These are phyloP conservation scores for Agrocybe praecox DNA, from an alignment of 768 basidiomycete species.

Conservation along the genomic window DNA sequence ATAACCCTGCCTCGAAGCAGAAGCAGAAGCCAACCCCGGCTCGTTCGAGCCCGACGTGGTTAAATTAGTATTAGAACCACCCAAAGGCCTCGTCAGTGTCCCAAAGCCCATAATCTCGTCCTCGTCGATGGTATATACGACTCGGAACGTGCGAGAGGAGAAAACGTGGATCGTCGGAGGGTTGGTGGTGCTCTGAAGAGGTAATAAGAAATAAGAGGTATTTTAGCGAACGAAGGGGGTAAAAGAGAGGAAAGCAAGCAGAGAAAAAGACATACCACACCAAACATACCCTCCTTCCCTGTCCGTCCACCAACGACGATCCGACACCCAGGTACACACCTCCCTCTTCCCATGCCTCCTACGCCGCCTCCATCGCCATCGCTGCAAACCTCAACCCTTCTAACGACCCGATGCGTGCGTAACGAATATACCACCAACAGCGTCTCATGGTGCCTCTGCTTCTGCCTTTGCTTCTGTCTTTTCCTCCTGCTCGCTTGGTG, in stretches of 20 bases:
- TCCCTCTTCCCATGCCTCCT: constrained; percentile 43
- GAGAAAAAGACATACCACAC: constrained; percentile 49
- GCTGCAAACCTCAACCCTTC: too few relatives aligned
- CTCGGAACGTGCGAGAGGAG: constrained; percentile 54
- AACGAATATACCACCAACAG: constrained; percentile 34
- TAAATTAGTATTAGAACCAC: too few relatives aligned
- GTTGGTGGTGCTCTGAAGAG: constrained; percentile 55
- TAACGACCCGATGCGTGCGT: constrained; percentile 47
- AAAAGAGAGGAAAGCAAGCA: neutral
- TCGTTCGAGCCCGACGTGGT: too few relatives aligned
- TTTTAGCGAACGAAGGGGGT: neutral
- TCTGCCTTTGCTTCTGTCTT: neutral
- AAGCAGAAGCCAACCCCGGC: too few relatives aligned
- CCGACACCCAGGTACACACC: constrained; percentile 32
- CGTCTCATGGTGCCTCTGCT: constrained; percentile 7
- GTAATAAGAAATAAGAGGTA: neutral
- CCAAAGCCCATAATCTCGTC: constrained; percentile 46
- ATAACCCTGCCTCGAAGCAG: too few relatives aligned
- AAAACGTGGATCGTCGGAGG: constrained; percentile 59
- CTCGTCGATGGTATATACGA: constrained; percentile 51
- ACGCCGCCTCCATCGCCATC: too few relatives aligned
- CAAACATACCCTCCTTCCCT: constrained; percentile 33
- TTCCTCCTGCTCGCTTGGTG: neutral
- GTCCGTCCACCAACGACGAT: constrained; percentile 36
- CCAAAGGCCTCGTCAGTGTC: too few relatives aligned